A percentile compares a stretch with the other conserved stretches of the same genome.
phyloP scores from a whole-genome alignment of 2,329 filamentous ascomycete species.

The Elsinoe australis region DNA sequence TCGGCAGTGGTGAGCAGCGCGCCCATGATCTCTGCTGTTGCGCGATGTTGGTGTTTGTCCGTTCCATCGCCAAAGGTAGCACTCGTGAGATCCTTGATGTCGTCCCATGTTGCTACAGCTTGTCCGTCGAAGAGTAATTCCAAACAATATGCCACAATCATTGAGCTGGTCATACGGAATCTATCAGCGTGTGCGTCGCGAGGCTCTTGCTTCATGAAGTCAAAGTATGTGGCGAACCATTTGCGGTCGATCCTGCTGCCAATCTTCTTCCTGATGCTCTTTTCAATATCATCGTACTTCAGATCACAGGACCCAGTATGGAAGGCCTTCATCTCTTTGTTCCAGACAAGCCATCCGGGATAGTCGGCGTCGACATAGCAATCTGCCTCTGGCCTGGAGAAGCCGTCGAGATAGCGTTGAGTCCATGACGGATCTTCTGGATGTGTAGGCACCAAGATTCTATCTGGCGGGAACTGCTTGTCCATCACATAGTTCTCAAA shows the following conservation, averaged over 20 bases:
- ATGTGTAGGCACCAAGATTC: constrained; percentile 63
- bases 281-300: constrained; percentile 76
- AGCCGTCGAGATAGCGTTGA: constrained; percentile 65
- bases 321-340: constrained; percentile 74
- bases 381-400: constrained; percentile 68
- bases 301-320: constrained; percentile 62
- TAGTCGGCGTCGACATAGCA: constrained; percentile 90
- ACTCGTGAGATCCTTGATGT: constrained; percentile 72
- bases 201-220: constrained; percentile 92
- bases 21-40: constrained; percentile 86
- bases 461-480: constrained; percentile 68
- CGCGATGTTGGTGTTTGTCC: constrained; percentile 95
- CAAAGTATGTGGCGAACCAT: constrained; percentile 84
- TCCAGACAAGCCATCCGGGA: constrained; percentile 95
- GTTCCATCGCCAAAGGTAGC: constrained; percentile 83
- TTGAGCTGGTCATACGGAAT: constrained; percentile 81
- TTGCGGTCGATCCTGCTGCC: constrained; percentile 69
- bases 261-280: constrained; percentile 65
- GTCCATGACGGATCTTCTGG: constrained; percentile 75
- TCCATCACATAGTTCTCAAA: constrained; percentile 82
- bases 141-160: constrained; percentile 81
- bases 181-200: constrained; percentile 72
- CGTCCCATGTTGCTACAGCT: constrained; percentile 71
- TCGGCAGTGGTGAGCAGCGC: constrained; percentile 73
- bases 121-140: constrained; percentile 77